Evolutionary conservation across 306 rosid species (phyloP).

Genomic region (Betula pendula): DNA sequence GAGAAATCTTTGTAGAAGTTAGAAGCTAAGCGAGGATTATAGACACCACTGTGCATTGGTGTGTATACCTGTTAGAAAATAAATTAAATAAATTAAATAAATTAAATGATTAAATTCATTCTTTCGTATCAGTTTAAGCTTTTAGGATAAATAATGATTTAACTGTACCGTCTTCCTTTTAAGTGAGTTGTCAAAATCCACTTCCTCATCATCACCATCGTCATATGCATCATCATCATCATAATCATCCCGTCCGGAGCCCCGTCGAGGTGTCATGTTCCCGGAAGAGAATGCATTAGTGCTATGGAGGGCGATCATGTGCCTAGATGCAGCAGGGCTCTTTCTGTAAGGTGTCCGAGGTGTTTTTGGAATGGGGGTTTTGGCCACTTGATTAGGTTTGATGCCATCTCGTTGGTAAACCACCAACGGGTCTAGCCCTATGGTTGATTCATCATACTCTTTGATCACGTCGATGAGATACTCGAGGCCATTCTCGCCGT

Average conservation of each 20-base stretch:
- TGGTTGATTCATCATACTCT: constrained; percentile 79
- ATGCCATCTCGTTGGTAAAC: constrained; percentile 62
- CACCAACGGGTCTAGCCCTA: constrained; percentile 78
- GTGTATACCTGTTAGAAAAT: constrained; percentile 9
- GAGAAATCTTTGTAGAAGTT: constrained; percentile 84
- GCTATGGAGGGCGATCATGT: constrained; percentile 52
- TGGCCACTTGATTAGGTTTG: constrained; percentile 60
- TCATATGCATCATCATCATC: constrained; percentile 35
- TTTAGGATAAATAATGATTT: too few relatives aligned
- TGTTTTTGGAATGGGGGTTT: constrained; percentile 51
- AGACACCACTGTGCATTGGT: constrained; percentile 58
- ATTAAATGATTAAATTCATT: too few relatives aligned
- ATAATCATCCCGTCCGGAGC: constrained; percentile 39
- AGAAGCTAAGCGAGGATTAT: constrained; percentile 71
- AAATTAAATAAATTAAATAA: too few relatives aligned
- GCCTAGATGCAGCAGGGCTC: constrained; percentile 47
- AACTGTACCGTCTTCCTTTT: constrained; percentile 47
- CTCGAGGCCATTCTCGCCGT: constrained; percentile 70
- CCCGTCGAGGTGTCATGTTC: constrained; percentile 37
- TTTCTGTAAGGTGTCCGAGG: constrained; percentile 47
- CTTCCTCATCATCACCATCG: constrained; percentile 15
- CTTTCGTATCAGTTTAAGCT: too few relatives aligned
- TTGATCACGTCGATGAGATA: constrained; percentile 80
- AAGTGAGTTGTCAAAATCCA: constrained; percentile 68
- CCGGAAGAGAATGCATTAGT: constrained; percentile 48